phyloP scores from a whole-genome alignment of 495 filamentous ascomycete species.

The Talaromyces adpressus region DNA sequence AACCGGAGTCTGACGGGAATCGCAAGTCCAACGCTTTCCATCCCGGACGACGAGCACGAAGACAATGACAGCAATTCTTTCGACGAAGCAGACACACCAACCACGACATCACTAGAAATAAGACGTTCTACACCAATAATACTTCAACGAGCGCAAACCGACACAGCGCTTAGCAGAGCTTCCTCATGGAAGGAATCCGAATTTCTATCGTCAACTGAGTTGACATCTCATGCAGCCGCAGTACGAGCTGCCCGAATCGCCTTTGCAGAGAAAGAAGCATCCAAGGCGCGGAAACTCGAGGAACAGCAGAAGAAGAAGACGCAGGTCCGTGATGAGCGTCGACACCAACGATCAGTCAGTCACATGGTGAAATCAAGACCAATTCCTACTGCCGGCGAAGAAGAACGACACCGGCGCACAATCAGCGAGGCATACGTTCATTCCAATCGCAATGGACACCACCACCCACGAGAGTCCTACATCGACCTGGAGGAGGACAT shows the following conservation, averaged over 20 bases:
- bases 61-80: background rate
- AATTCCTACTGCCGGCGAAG: background rate
- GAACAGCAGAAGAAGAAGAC: conserved; percentile 42
- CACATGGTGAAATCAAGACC: conserved; percentile 2
- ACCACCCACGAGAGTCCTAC: conserved; percentile 15
- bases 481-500: conserved; percentile 15
- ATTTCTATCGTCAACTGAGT: conserved; percentile 23
- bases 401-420: conserved; percentile 8
- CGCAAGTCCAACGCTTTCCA: background rate
- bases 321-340: background rate
- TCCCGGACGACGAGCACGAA: conserved; percentile 2
- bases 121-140: conserved; percentile 1
- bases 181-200: conserved; percentile 1
- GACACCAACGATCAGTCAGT: conserved; percentile 5
- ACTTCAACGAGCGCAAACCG: conserved; percentile 3
- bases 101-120: background rate
- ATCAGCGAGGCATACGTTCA: conserved; percentile 9
- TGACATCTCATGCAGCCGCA: conserved; percentile 27
- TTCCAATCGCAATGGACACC: conserved; percentile 23
- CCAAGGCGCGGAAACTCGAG: conserved; percentile 48
- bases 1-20: background rate
- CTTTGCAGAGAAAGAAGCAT: conserved; percentile 53
- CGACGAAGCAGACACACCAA: conserved; percentile 3
- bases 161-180: background rate
- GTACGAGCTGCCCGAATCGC: conserved; percentile 49